Base-by-base conservation (phyloP, 169 alveolate species). In the Plasmodium falciparum region DNA sequence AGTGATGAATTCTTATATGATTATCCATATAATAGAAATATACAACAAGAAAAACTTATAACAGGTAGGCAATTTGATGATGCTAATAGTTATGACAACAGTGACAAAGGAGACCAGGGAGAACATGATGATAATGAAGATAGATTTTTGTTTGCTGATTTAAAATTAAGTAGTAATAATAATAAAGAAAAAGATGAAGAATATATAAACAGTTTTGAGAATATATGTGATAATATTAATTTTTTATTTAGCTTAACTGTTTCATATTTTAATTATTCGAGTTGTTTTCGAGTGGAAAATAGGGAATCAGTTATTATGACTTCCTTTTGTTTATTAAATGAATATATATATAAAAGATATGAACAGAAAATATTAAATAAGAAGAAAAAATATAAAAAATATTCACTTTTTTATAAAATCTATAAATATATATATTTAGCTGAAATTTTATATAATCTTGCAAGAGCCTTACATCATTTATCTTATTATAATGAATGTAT, bases 321-420 rank as follows among this genome's bases (percentile, higher is more conserved):
- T 1, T 86, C 92, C 2, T 86, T 86, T 66, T 86, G 92, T 73
- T 39, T 86, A 29, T 74, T 86, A 52, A 86, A 86, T 52, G 92
- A 86, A 17, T 86, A 86, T 49, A 72, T 86, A 15, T 45, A 43
- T 1, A 86, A 86, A 73, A 86, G 92, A 61, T 86, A 86, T 61
- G 88, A 86, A 39, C 76, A 86, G 29, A 86, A 86, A 73, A 66
- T 86, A 9, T 7, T n/a, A 8, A 29, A 45, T 0, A 86, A 86
- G 73, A 72, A 86, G 63, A 86, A 72, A 72, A 86, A 86, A 39
- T 86, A 86, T 52, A 59, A 33, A 20, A 71, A 33, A 24, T 54
- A 20, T 71, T 86, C 92, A 2, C 70, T 39, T 33, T 86, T 86
- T 65, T 86, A 72, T 45, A 72, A 86, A 63, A 50, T 54, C 13